Base-by-base conservation (phyloP, 345 rosid species). In the Brassica rapa region DNA sequence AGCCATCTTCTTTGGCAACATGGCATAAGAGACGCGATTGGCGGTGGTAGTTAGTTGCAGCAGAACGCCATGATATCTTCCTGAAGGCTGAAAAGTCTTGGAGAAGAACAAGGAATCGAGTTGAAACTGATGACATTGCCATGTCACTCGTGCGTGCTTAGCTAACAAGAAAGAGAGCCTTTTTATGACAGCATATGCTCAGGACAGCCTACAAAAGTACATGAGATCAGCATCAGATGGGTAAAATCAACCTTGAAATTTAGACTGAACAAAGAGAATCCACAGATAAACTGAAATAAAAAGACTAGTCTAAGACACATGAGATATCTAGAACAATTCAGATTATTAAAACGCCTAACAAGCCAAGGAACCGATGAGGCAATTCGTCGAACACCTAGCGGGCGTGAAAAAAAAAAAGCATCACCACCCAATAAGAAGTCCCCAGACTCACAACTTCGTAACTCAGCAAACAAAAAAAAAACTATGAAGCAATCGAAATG, bases 61-160 rank as follows among this genome's bases (percentile, higher is more conserved):
- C 80, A 68, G 88, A 87, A 84, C 66, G 80, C 81, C 51, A 62
- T 12, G 86, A 68, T 41, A 89, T 71, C 72, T 78, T 90, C 30
- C 78, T 83, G 24, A 86, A 85, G 8, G 89, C 84, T 15, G 83
- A 77, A 11, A 88, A 85, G 5, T 84, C 86, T 39, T 89, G 90
- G 67, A 85, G 87, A 57, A 88, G 86, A 27, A 90, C 83, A 68
- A 92, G 90, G 80, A 90, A 83, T 81, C 94, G 82, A 7, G 88
- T 83, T 57, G 97, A 86, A 68, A 71, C 74, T 70, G 88, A 69
- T 60, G 84, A 19, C 19, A 19, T 19, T 19, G 19, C 19, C 19
- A 19, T 95, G 72, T 64, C 66, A 64, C 41, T 65, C 12, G 64
- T 66, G 29, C 27, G 59, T 32, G 19, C 19, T 19, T 19, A 57